Evolutionary conservation across 2,329 filamentous ascomycete species (phyloP), one percentile per base, ranked within the genome.

Genomic region (Fusarium sp.): DNA sequence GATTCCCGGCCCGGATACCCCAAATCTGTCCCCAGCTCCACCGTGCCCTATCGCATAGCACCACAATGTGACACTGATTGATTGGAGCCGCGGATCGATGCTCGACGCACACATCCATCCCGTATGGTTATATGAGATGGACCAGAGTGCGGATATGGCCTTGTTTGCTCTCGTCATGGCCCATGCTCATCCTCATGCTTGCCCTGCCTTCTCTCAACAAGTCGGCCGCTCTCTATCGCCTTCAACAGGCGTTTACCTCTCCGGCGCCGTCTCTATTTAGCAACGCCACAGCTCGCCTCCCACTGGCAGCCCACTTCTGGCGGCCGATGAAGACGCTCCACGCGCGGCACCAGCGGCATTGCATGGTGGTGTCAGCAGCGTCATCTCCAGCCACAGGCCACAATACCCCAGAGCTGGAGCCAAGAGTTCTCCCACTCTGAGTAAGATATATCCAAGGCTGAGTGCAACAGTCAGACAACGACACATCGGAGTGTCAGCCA

Each of bases 1-100:
- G 74, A 68, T 76, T 72, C 58, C 68, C 76, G 68, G 70, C 50
- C 65, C 65, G 70, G 68, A 63, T 57, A 70, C 61, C 64, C 68
- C 66, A 67, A 75, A 67, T 64, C 69, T 66, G 61, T 64, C 61
- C 61, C 66, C 64, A 74, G 50, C 43, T 41, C 68, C 27, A 23
- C 56, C 56, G 16, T 64, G 27, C 34, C 70, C 58, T 63, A 64
- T 67, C 45, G 27, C 37, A 50, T 50, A 65, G 50, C 60, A 25
- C 25, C 23, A 27, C 34, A 41, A 25, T 64, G 60, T 56, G 60
- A 64, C 60, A 25, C 34, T 54, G 20, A 35, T 18, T 52, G 48
- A 34, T 5, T 25, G 5, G 41, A 34, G 45, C 37, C 50, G 50
- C 62, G 62, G 32, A 25, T 64, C 35, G 45, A 48, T 52, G 61